Evolutionary conservation across 2,329 filamentous ascomycete genomes (phyloP), one percentile per base, ranked within the genome.

Genomic region (Moelleriella libera): DNA sequence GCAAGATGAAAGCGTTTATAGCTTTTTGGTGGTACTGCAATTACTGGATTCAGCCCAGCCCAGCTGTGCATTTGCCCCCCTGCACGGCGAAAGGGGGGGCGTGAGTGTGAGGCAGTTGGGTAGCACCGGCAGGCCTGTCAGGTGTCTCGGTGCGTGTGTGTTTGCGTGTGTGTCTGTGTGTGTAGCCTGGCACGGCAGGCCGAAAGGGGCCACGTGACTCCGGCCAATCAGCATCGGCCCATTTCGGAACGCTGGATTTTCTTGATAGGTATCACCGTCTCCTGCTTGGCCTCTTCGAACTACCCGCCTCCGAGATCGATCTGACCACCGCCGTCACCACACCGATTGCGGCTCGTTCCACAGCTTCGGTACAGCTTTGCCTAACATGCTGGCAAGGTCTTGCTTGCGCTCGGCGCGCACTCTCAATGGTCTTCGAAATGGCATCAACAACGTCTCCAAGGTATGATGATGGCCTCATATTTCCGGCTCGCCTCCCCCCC

Each of bases 381-480:
- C 69, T 76, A 84, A 69, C 67, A 96, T 97, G 90, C 82, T 96
- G 79, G 85, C 87, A 74, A 85, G 88, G 78, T 88, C 88, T 72
- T 81, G 81, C 73, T 74, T 94, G 78, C 88, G 88, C 76, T 82
- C 85, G 68, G 78, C 85, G 80, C 88, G 88, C 80, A 78, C 83
- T 64, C 77, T 88, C 75, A 84, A 82, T 75, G 76, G 82, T 69
- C 78, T 83, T 63, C 76, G 81, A 74, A 84, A 83, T 75, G 76
- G 78, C 69, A 75, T 82, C 66, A 74, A 80, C 67, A 78, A 79
- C 66, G 71, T 82, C 62, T 74, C 82, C 64, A 86, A 83, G 83
- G 88, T 87, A 81, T 45, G 76, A 61, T 57, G 56, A 61, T 57
- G 56, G 60, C 59, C 53, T 55, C 48, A 45, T 45, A 47, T 60